Base-by-base conservation (phyloP, 2,329 filamentous ascomycete genomes). In the Talaromyces sp. region DNA sequence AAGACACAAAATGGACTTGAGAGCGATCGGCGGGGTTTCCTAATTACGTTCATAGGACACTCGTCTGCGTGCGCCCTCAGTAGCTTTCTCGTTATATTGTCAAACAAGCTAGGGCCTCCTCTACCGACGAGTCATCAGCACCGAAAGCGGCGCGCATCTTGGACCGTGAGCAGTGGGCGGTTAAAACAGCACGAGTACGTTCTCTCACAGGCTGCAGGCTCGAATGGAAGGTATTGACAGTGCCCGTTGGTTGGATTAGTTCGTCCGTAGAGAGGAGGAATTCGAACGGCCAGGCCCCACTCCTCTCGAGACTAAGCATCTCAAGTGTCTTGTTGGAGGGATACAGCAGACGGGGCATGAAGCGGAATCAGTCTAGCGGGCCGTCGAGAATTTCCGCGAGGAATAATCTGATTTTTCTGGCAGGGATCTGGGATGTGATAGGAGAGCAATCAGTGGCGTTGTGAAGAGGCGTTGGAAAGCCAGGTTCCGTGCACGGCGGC, bases 121-220 rank as follows among this genome's bases (percentile, higher is more conserved):
- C 31, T 21, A 39, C 54, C 39, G 44, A 63, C 63, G 63, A 62
- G 64, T 63, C 56, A 62, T 44, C 63, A 60, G 56, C 50, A 56
- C 46, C 40, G 50, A 64, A 62, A 35, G 50, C 39, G 59, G 55
- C 55, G 52, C 16, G 21, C 61, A 57, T 63, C 23, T 35, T 46
- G 40, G 50, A 50, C 58, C 58, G 48, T 55, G 62, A 62, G 62
- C 39, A 60, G 25, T 61, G 63, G 57, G 64, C 60, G 63, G 56
- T 56, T 64, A 66, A 55, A 60, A 52, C n/a, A 44, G 35, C 46
- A 62, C 54, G 39, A 58, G 56, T 60, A 54, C 37, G 56, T 57
- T 42, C 31, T 59, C 42, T 50, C 35, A 55, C 46, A 57, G 52
- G 60, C 56, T 59, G 55, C 35, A 48, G 28, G n/a, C n/a, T 6